phyloP scores from a whole-genome alignment of 768 basidiomycete genomes.

The Pleurotus tuoliensis region DNA sequence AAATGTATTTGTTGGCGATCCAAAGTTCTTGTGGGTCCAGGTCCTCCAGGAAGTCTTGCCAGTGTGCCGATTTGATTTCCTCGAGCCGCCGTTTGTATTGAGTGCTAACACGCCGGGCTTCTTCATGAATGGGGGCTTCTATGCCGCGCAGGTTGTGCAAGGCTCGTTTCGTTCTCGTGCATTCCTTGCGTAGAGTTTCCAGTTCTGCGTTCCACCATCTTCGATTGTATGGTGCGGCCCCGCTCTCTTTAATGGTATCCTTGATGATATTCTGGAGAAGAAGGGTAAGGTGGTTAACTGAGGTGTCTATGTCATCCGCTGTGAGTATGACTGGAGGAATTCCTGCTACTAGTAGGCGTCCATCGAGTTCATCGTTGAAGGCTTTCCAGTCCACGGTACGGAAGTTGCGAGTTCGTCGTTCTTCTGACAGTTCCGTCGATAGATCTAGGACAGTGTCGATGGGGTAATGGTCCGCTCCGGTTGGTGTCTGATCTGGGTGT shows the following conservation, averaged over 20 bases:
- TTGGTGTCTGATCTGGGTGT: slow-evolving; percentile 9
- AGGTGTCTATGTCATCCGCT: slow-evolving; percentile 20
- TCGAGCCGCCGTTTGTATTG: background rate
- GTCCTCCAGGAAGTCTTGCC: slow-evolving; percentile 17
- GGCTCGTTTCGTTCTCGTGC: slow-evolving; percentile 9
- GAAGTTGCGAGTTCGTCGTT: slow-evolving; percentile 19
- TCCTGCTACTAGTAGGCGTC: slow-evolving; percentile 4
- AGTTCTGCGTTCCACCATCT: slow-evolving; percentile 32
- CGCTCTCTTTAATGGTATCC: slow-evolving; percentile 11
- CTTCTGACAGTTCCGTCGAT: background rate
- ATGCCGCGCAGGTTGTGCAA: slow-evolving; percentile 6
- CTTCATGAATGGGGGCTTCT: slow-evolving; percentile 14
- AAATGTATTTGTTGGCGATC: slow-evolving; percentile 14
- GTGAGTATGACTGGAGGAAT: background rate
- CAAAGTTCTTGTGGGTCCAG: slow-evolving; percentile 6
- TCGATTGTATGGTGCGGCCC: slow-evolving; percentile 19
- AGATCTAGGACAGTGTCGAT: slow-evolving; percentile 28
- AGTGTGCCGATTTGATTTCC: slow-evolving; percentile 13
- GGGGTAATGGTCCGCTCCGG: slow-evolving; percentile 36
- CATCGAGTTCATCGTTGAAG: slow-evolving; percentile 19
- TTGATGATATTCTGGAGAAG: slow-evolving; percentile 15
- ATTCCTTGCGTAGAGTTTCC: background rate
- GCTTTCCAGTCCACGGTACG: slow-evolving; percentile 24
- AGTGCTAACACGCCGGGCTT: slow-evolving; percentile 10
- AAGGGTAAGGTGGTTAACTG: background rate